Percentiles rank a stretch among this genome's conserved stretches.
Evolutionary conservation across 2,329 filamentous ascomycete genomes (phyloP).

Genomic region (Colletotrichum magnum): DNA sequence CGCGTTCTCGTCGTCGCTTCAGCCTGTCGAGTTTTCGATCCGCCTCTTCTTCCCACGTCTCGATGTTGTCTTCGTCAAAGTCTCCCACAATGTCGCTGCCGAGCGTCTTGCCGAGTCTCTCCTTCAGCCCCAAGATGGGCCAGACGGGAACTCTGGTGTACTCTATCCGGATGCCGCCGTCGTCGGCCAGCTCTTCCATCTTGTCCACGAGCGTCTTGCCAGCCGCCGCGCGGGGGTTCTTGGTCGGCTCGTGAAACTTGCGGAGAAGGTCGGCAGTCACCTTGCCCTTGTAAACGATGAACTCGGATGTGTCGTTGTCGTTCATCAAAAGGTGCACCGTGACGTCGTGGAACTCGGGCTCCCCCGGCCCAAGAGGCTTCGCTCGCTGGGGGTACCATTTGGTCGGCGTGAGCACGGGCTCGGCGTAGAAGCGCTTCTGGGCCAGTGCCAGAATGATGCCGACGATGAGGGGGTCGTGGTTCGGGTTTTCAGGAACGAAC

Average conservation of each 20-base stretch:
- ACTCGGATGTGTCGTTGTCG: constrained; percentile 62
- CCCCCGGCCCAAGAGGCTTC: constrained; percentile 16
- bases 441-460: constrained; percentile 70
- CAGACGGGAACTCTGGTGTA: constrained; percentile 66
- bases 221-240: constrained; percentile 47
- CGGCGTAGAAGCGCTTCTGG: constrained; percentile 65
- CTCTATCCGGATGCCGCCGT: constrained; percentile 59
- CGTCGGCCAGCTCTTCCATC: constrained; percentile 43
- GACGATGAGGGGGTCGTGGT: constrained; percentile 68
- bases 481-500: constrained; percentile 61
- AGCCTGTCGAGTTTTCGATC: constrained; percentile 44
- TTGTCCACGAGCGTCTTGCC: constrained; percentile 17
- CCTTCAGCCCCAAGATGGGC: constrained; percentile 69
- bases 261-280: constrained; percentile 64
- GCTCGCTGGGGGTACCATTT: constrained; percentile 34
- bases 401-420: constrained; percentile 29
- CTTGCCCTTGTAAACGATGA: constrained; percentile 67
- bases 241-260: constrained; percentile 64
- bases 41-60: constrained; percentile 60
- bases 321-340: constrained; percentile 66
- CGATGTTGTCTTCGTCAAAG: constrained; percentile 55
- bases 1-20: constrained; percentile 54
- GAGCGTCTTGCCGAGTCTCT: constrained; percentile 67
- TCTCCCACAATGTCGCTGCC: constrained; percentile 65
- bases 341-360: constrained; percentile 60